These are phyloP conservation scores for Diaporthe eres DNA, from an alignment of 2,329 filamentous ascomycete genomes.

Conservation along the genomic window DNA sequence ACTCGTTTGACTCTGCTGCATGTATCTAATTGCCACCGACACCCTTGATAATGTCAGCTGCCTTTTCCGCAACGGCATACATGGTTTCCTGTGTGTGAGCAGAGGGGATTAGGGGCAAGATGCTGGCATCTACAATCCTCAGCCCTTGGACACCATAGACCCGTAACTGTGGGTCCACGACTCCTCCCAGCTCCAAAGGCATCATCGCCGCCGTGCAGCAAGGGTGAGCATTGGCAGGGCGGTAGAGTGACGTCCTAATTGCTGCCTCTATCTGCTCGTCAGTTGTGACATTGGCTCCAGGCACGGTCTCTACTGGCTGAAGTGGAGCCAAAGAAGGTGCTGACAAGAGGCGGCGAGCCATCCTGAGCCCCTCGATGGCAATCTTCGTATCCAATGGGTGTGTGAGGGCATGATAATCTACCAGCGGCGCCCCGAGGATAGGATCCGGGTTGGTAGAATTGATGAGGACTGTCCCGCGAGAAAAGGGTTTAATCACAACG, in stretches of 20 bases:
- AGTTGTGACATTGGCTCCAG: conserved; percentile 49
- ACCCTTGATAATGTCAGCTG: conserved; percentile 32
- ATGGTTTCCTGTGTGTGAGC: conserved; percentile 38
- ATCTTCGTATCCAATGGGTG: conserved; percentile 57
- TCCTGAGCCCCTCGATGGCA: conserved; percentile 55
- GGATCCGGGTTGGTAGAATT: conserved; percentile 52
- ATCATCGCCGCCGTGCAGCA: conserved; percentile 59
- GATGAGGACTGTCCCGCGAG: conserved; percentile 57
- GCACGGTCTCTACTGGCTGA: conserved; percentile 51
- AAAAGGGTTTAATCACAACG: conserved; percentile 42
- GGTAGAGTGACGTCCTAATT: conserved; percentile 41
- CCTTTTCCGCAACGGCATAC: conserved; percentile 39
- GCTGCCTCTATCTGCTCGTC: conserved; percentile 51
- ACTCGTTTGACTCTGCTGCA: too few species aligned
- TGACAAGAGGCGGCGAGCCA: conserved; percentile 53
- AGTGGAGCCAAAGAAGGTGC: conserved; percentile 51
- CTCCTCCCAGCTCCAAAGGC: conserved; percentile 55
- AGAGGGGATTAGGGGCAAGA: conserved; percentile 36
- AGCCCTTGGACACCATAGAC: conserved; percentile 36
- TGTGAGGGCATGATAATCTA: conserved; percentile 56
- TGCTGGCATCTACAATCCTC: conserved; percentile 36
- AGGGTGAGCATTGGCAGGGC: conserved; percentile 52
- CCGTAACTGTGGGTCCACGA: conserved; percentile 51
- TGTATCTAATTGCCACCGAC: neutral
- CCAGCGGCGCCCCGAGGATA: conserved; percentile 50